phyloP scores from a whole-genome alignment of 805 yeast species.

The Metschnikowia aberdeeniae region DNA sequence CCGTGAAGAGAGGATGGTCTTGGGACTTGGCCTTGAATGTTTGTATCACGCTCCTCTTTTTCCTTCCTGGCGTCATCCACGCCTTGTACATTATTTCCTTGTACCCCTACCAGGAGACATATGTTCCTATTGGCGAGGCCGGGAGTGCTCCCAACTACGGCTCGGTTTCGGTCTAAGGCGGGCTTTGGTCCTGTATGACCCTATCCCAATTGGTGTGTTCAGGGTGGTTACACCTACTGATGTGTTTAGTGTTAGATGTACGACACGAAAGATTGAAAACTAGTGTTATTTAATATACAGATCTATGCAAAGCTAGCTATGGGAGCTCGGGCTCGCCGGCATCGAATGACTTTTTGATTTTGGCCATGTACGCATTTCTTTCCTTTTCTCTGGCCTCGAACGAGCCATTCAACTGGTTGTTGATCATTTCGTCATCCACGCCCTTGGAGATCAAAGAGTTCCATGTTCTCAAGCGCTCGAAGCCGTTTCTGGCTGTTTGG shows the following conservation, averaged over 20 bases:
- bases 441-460: conserved; percentile 42
- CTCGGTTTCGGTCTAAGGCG: conserved; percentile 2
- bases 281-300: too few species aligned
- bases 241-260: too few species aligned
- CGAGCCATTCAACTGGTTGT: conserved; percentile 34
- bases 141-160: conserved; percentile 6
- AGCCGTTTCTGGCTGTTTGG: conserved; percentile 64
- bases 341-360: conserved; percentile 2
- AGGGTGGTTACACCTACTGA: too few species aligned
- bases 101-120: conserved; percentile 49
- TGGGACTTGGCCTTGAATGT: conserved; percentile 68
- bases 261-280: too few species aligned
- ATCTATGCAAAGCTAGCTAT: neutral
- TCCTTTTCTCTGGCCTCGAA: conserved; percentile 27
- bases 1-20: conserved; percentile 63
- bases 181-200: too few species aligned
- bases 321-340: conserved; percentile 3
- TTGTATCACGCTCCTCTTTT: conserved; percentile 66
- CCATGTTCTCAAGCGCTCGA: conserved; percentile 65
- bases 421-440: conserved; percentile 40
- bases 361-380: conserved; percentile 11
- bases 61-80: conserved; percentile 74
- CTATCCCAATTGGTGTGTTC: too few species aligned
- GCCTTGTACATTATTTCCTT: conserved; percentile 73
- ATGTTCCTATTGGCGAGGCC: conserved; percentile 15